Base-by-base conservation (phyloP, 257 asterid genomes). In the Penstemon newberryi region DNA sequence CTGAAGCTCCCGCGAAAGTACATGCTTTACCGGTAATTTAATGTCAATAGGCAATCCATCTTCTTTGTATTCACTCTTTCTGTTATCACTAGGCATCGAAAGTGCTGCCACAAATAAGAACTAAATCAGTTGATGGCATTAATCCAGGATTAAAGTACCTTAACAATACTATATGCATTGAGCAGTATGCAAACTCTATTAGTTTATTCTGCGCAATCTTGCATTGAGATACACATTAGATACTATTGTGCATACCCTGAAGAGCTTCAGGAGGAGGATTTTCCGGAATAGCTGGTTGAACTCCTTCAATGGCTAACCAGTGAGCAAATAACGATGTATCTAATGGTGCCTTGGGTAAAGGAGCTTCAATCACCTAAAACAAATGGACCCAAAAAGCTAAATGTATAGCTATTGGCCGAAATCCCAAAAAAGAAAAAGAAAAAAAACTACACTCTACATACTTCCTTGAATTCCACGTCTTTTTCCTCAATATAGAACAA, bases 1-100 rank as follows among this genome's bases (percentile, higher is more conserved):
- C 99, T 94, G 99, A 81, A 91, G 95, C 70, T 94, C 99, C 60
- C 96, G 94, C 1, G 99, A 91, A 71, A 94, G 87, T 8, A 91
- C 96, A 68, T 94, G 99, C 83, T 94, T 94, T 70, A 89, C 86
- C 4, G 99, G 97, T 72, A 91, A 83, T 76, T 89, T 94, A 74
- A 94, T 79, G 74, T 94, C 99, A 67, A 88, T 81, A 37, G 90
- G 83, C 63, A 79, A 79, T 54, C 96, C 90, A 61, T 89, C 99
- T 66, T 94, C 96, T 74, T 87, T 91, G 76, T 79, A 86, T 70
- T 89, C 97, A n/a, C 86, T 54, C 85, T 84, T 84, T 80, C 83
- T 79, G 70, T 79, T 87, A 69, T 94, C 97, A 56, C 89, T 65
- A 54, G 89, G 88, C 63, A 73, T 80, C 66, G 85, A 81, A 75